Evolutionary conservation across 768 basidiomycete genomes (phyloP).

Genomic region (Russula sp.): DNA sequence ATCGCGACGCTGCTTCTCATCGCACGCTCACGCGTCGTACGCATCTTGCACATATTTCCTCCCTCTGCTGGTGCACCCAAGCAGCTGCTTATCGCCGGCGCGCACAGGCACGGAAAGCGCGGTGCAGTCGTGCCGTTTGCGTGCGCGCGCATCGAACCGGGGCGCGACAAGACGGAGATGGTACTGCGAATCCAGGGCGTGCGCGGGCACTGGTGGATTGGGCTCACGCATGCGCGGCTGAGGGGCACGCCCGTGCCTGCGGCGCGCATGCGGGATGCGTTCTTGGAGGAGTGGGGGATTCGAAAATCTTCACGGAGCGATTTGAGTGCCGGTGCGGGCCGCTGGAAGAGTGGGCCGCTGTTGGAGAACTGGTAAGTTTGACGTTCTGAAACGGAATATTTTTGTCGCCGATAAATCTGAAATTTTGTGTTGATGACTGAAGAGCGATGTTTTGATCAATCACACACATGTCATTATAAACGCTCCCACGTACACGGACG

Average conservation of each 20-base stretch:
- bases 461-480: neutral
- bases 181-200: slow-evolving; percentile 18
- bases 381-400: neutral
- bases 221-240: slow-evolving; percentile 11
- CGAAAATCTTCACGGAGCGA: neutral
- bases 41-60: slow-evolving; percentile 16
- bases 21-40: slow-evolving; percentile 20
- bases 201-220: slow-evolving; percentile 23
- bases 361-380: slow-evolving; percentile 5
- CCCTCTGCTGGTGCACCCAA: slow-evolving; percentile 2
- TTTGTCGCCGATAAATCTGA: neutral
- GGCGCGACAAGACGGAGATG: slow-evolving; percentile 19
- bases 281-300: slow-evolving; percentile 18
- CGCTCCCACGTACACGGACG: neutral
- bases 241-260: slow-evolving; percentile 7
- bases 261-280: slow-evolving; percentile 10
- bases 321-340: neutral
- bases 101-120: slow-evolving; percentile 2
- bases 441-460: neutral
- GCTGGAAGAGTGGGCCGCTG: slow-evolving; percentile 17
- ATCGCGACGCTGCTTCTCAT: slow-evolving; percentile 17
- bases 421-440: neutral
- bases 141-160: slow-evolving; percentile 14
- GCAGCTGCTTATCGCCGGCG: slow-evolving; percentile 17
- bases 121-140: slow-evolving; percentile 17